phyloP scores from a whole-genome alignment of 2,329 filamentous ascomycete species.

The Colletotrichum tropicale region DNA sequence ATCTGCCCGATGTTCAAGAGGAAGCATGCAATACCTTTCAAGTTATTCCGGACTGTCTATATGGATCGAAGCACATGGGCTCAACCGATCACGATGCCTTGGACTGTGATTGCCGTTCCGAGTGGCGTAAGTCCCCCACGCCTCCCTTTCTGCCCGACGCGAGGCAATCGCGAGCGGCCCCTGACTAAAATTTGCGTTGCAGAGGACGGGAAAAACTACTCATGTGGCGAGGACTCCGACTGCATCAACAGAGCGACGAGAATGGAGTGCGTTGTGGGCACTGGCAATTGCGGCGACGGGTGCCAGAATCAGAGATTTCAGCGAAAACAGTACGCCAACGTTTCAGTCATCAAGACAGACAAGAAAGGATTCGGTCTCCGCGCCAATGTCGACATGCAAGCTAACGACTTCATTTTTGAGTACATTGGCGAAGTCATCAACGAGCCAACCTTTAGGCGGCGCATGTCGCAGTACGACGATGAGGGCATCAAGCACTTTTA shows the following conservation, averaged over 20 bases:
- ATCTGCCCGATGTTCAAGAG: constrained; percentile 78
- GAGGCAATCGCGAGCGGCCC: constrained; percentile 17
- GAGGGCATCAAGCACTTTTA: constrained; percentile 99
- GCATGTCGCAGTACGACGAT: constrained; percentile 92
- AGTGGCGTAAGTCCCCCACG: constrained; percentile 78
- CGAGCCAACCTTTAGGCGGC: constrained; percentile 84
- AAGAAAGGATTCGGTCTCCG: constrained; percentile 97
- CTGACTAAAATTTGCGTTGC: constrained; percentile 19
- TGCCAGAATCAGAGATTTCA: constrained; percentile 98
- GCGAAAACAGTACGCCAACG: constrained; percentile 84
- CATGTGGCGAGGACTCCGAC: constrained; percentile 94
- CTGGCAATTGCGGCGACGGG: constrained; percentile 80
- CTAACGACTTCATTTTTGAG: constrained; percentile 94
- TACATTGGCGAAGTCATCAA: constrained; percentile 99
- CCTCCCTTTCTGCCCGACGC: constrained; percentile 12
- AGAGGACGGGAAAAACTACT: constrained; percentile 74
- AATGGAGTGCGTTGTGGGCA: constrained; percentile 86
- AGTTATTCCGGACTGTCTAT: constrained; percentile 83
- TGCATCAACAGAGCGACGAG: constrained; percentile 99
- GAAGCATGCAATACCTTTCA: constrained; percentile 81
- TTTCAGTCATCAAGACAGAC: constrained; percentile 95
- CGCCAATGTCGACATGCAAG: constrained; percentile 75
- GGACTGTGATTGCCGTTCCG: constrained; percentile 93
- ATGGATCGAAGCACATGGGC: constrained; percentile 90
- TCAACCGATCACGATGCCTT: constrained; percentile 88